Evolutionary conservation across 306 rosid species (phyloP).

Genomic region (Sphenostylis stenocarpa): DNA sequence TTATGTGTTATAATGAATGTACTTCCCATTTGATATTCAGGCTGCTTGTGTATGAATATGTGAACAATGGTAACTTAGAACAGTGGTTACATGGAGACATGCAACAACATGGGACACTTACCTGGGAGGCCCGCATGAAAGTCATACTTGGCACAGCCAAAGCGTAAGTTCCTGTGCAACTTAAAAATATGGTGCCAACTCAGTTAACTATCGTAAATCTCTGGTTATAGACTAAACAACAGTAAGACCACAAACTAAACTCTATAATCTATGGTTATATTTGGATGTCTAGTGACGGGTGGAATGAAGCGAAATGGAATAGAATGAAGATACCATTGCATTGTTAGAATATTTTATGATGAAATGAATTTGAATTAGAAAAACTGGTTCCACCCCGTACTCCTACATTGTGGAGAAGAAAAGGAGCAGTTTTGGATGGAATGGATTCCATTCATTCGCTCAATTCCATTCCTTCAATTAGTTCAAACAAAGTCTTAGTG

Average conservation of each 20-base stretch:
- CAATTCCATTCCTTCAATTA: background rate
- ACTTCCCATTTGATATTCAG: constrained; percentile 42
- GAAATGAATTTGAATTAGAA: background rate
- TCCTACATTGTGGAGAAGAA: background rate
- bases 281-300: background rate
- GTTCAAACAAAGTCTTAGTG: background rate
- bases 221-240: background rate
- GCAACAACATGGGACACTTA: constrained; percentile 72
- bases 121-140: constrained; percentile 94
- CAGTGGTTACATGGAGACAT: constrained; percentile 94
- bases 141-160: constrained; percentile 88
- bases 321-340: background rate
- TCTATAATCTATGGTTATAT: background rate
- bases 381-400: background rate
- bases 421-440: background rate
- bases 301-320: background rate
- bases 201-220: background rate
- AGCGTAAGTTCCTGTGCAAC: constrained; percentile 72
- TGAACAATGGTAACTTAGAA: constrained; percentile 94
- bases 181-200: constrained; percentile 1
- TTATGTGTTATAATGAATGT: background rate
- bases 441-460: background rate
- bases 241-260: background rate
- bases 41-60: constrained; percentile 94
- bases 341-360: background rate